These are phyloP conservation scores for Hygrophoropsis aurantiaca DNA, from an alignment of 768 basidiomycete species.

Conservation along the genomic window DNA sequence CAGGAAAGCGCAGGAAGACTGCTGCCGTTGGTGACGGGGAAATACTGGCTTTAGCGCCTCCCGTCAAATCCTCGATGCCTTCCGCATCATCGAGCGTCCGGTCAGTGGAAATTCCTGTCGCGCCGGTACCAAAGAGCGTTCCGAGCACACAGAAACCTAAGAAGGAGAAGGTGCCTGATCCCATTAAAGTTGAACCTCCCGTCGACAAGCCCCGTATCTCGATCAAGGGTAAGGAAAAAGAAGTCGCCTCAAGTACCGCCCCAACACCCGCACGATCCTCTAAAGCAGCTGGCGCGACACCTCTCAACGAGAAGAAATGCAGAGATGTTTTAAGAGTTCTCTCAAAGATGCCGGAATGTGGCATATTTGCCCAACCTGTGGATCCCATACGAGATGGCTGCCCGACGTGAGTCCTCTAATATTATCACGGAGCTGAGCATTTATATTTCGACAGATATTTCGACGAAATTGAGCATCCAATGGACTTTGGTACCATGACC, in stretches of 20 bases:
- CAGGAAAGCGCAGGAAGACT: slow-evolving; percentile 60
- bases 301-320: slow-evolving; percentile 83
- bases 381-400: slow-evolving; percentile 82
- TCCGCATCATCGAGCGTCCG: slow-evolving; percentile 40
- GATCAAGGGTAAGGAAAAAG: slow-evolving; percentile 77
- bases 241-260: slow-evolving; percentile 33
- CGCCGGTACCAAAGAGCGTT: slow-evolving; percentile 24
- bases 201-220: slow-evolving; percentile 39
- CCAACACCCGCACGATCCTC: slow-evolving; percentile 41
- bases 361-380: slow-evolving; percentile 79
- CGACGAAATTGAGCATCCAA: slow-evolving; percentile 87
- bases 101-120: slow-evolving; percentile 25
- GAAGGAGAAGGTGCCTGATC: slow-evolving; percentile 44
- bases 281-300: slow-evolving; percentile 37
- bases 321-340: slow-evolving; percentile 66
- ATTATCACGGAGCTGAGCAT: neutral
- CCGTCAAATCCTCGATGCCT: slow-evolving; percentile 36
- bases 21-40: slow-evolving; percentile 56
- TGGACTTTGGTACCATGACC: slow-evolving; percentile 88
- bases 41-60: slow-evolving; percentile 59
- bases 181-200: slow-evolving; percentile 14
- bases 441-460: slow-evolving; percentile 62
- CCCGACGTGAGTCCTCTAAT: slow-evolving; percentile 68
- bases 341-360: slow-evolving; percentile 61
- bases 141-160: slow-evolving; percentile 35